Evolutionary conservation across 495 filamentous ascomycete species (phyloP), one percentile per base, ranked within the genome.

Genomic region (Collariella sp.): DNA sequence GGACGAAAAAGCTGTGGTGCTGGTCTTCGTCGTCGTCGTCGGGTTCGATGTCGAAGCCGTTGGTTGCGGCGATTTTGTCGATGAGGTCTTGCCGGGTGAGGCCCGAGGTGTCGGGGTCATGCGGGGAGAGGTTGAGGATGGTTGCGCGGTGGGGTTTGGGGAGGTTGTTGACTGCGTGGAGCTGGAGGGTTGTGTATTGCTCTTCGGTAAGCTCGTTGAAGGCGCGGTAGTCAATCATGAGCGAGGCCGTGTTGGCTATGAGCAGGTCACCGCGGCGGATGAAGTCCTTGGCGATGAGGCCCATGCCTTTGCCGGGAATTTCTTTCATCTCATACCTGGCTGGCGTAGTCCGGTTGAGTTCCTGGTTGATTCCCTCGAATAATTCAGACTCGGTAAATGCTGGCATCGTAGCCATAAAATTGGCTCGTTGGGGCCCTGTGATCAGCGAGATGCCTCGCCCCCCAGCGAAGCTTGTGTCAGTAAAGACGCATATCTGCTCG

Each of bases 291-390:
- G 68, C 68, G 1, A 66, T 55, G 19, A 70, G 56, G 20, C 68
- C 68, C 50, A 66, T 61, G 29, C 66, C 68, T 43, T 68, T 70
- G 15, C 66, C 68, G 22, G 68, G 68, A 45, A 70, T 63, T 18
- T 60, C 57, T 18, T 58, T 52, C 39, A 66, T 57, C 13, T 62
- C 57, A 57, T 67, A 69, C 10, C 42, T 55, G 13, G 57, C 29
- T 1, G 56, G 63, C 11, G 12, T 38, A 24, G 57, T 54, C 7
- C 43, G 22, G 46, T 53, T 24, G 13, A 64, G 54, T 34, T 65
- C 62, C 34, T 59, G 59, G 50, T 68, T 69, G 38, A 60, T 44
- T 22, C 51, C 51, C 9, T 52, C 42, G 34, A 61, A 35, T 9
- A 46, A 22, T 0, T 63, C 58, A 0, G 64, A 62, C 16, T 64